Evolutionary conservation across 768 basidiomycete genomes (phyloP).

Genomic region (Pleurotus djamor): DNA sequence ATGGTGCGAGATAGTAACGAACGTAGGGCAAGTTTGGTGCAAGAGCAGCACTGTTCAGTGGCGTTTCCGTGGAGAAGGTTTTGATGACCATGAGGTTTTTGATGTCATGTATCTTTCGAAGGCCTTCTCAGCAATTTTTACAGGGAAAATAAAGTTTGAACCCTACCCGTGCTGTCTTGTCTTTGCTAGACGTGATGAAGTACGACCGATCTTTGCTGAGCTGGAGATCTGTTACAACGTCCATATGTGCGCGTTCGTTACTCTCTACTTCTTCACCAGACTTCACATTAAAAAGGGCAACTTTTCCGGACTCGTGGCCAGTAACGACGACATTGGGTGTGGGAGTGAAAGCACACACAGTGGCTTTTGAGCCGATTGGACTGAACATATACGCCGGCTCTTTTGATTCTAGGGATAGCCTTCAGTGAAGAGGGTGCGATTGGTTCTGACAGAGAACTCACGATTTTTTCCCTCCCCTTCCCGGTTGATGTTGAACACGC

Average conservation of each 20-base stretch:
- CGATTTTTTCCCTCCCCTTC: slow-evolving; percentile 81
- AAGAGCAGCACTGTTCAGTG: slow-evolving; percentile 90
- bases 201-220: slow-evolving; percentile 88
- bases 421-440: slow-evolving; percentile 3
- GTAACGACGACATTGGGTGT: slow-evolving; percentile 80
- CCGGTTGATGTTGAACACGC: slow-evolving; percentile 85
- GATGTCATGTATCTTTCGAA: slow-evolving; percentile 75
- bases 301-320: slow-evolving; percentile 95
- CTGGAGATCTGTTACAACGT: slow-evolving; percentile 90
- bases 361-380: slow-evolving; percentile 94
- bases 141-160: background rate
- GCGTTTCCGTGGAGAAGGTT: slow-evolving; percentile 90
- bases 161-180: slow-evolving; percentile 90
- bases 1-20: slow-evolving; percentile 16
- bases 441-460: slow-evolving; percentile 35
- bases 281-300: slow-evolving; percentile 87
- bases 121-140: slow-evolving; percentile 1
- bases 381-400: slow-evolving; percentile 81
- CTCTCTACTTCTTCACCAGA: slow-evolving; percentile 79
- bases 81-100: slow-evolving; percentile 90
- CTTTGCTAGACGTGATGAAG: slow-evolving; percentile 95
- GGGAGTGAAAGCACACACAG: slow-evolving; percentile 89
- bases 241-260: slow-evolving; percentile 88
- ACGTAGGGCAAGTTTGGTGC: slow-evolving; percentile 86
- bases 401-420: slow-evolving; percentile 53